These are phyloP conservation scores for Chrysanthemum makinoi DNA, from an alignment of 129 eudicot genomes.

Conservation along the genomic window DNA sequence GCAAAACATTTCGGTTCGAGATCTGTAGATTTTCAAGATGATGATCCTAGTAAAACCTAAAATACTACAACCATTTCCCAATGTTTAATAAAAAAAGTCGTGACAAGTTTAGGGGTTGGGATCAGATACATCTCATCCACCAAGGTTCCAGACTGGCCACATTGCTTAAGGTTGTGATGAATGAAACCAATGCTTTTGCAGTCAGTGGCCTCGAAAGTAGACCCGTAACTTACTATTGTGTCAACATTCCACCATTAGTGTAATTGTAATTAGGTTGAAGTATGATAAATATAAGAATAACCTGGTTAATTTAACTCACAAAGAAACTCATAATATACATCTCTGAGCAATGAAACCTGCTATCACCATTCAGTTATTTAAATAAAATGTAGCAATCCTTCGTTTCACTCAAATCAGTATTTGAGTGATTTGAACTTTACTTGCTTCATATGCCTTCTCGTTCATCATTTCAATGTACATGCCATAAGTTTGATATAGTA, in stretches of 20 bases:
- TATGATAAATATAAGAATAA: not conserved
- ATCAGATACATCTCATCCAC: not conserved
- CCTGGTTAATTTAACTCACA: not conserved
- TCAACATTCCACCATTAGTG: not conserved
- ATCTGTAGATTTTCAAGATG: constrained; percentile 4
- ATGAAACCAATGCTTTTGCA: not conserved
- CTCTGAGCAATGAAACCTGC: not conserved
- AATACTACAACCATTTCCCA: not conserved
- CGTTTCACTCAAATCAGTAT: not conserved
- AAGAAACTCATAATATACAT: not conserved
- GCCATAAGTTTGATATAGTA: not conserved
- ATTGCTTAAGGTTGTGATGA: constrained; percentile 5
- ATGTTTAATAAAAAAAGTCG: constrained; percentile 1
- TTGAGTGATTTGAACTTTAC: not conserved
- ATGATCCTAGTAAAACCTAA: not conserved
- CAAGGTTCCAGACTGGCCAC: constrained; percentile 3
- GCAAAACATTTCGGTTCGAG: not conserved
- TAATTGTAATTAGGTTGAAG: not conserved
- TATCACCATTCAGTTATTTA: not conserved
- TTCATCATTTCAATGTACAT: constrained; percentile 3
- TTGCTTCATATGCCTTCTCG: not conserved
- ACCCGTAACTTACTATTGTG: not conserved
- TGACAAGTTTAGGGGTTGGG: not conserved
- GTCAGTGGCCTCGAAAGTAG: not conserved
- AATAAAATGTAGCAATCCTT: constrained; percentile 5